Base-by-base conservation (phyloP, 768 basidiomycete species). In the Tubosaeta sp. region DNA sequence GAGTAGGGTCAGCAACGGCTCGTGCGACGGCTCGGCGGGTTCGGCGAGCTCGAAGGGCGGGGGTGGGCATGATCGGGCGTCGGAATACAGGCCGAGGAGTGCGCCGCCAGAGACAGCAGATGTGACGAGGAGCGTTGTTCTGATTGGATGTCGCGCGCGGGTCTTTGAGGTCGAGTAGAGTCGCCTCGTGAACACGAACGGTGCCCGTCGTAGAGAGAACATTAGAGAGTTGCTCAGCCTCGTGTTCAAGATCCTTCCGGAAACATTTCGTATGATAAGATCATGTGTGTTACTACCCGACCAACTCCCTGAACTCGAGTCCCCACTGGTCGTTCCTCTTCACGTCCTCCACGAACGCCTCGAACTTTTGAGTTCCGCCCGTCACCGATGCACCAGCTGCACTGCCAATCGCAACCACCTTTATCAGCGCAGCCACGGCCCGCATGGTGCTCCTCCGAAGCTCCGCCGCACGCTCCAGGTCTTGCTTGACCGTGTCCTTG, bases 401-500 rank as follows among this genome's bases (percentile, higher is more conserved):
- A 48, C 80, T 80, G 16, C 82, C 82, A 0, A 86, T 76, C 22
- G 64, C 66, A 12, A 66, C 57, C 40, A 94, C 81, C 70, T 86
- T 89, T 71, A 86, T 87, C 48, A 99, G 73, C 3, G 91, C 90
- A 14, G 84, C 90, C 39, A 94, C 82, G 6, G 93, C 92, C 34
- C 95, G 75, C 54, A 97, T 74, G 7, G 91, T 90, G 61, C 91
- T 93, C 55, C 90, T 76, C 71, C 97, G 94, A 53, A 97, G 76
- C 69, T 97, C 95, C 24, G 90, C 90, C 9, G 87, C 83, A 18
- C 88, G 80, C 69, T 91, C 90, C 40, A 93, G 65, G 58, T 93
- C 90, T 67, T 93, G 91, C 70, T 97, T 98, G 43, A 96, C 94
- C 0, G 92, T 91, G 64, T 98, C 95, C 72, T 97, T 97, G 46